phyloP scores from a whole-genome alignment of 2,329 filamentous ascomycete genomes.

The Ramularia collo-cygni region DNA sequence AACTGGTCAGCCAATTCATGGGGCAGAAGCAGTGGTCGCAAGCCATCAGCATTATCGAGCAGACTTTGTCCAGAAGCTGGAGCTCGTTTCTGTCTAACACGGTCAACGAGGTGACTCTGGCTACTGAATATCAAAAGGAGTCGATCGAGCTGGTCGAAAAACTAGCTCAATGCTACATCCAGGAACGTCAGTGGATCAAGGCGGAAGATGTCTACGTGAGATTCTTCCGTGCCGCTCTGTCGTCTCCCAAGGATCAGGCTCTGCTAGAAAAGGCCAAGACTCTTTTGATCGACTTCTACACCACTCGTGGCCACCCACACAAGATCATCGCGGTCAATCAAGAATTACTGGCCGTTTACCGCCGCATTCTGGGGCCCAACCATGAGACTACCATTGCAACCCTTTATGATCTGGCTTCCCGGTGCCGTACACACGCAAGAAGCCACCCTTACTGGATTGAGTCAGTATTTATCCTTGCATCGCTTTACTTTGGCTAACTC shows the following conservation, averaged over 20 bases:
- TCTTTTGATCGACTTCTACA: slow-evolving; percentile 33
- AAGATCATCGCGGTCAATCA: slow-evolving; percentile 31
- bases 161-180: slow-evolving; percentile 41
- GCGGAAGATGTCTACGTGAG: slow-evolving; percentile 34
- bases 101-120: slow-evolving; percentile 35
- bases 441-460: slow-evolving; percentile 42
- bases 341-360: slow-evolving; percentile 33
- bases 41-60: slow-evolving; percentile 41
- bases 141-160: slow-evolving; percentile 42
- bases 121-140: slow-evolving; percentile 38
- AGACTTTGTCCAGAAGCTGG: slow-evolving; percentile 42
- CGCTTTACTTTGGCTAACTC: too few species aligned
- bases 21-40: slow-evolving; percentile 43
- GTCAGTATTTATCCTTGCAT: not conserved
- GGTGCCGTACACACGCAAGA: slow-evolving; percentile 32
- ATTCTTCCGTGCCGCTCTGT: slow-evolving; percentile 33
- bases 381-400: slow-evolving; percentile 43
- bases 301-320: slow-evolving; percentile 33
- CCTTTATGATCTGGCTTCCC: slow-evolving; percentile 40
- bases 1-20: slow-evolving; percentile 37
- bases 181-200: slow-evolving; percentile 32
- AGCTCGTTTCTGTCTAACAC: slow-evolving; percentile 40
- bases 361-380: slow-evolving; percentile 26
- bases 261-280: slow-evolving; percentile 32
- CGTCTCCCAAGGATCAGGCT: slow-evolving; percentile 20